Evolutionary conservation across 192 early-diverging fungal genomes (phyloP).

Genomic region (Podila epicladia): DNA sequence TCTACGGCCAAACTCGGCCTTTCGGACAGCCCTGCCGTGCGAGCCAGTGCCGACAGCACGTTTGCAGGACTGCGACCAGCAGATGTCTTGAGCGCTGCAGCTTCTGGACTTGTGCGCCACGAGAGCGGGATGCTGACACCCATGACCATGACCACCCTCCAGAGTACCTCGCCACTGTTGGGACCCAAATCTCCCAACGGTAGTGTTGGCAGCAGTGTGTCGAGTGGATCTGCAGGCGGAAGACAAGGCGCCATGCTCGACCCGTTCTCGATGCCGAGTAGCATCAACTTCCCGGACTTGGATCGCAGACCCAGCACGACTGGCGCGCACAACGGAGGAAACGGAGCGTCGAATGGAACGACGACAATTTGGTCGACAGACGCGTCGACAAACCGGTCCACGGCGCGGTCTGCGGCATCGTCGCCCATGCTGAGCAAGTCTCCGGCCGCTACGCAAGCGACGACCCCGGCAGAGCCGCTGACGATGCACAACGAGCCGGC

Average conservation of each 20-base stretch:
- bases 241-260: constrained; percentile 31
- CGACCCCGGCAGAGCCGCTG: neutral
- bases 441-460: neutral
- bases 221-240: neutral
- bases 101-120: neutral
- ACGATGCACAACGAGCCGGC: neutral
- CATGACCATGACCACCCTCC: constrained; percentile 30
- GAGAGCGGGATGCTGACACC: constrained; percentile 5
- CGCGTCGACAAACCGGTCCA: constrained; percentile 14
- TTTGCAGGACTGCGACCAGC: neutral
- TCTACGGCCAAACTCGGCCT: neutral
- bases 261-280: constrained; percentile 50
- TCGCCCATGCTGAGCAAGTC: constrained; percentile 3
- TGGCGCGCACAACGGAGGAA: neutral
- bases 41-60: neutral
- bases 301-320: constrained; percentile 6
- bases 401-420: constrained; percentile 6
- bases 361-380: constrained; percentile 35
- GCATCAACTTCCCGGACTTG: constrained; percentile 28
- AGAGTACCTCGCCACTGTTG: neutral
- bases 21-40: neutral
- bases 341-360: neutral
- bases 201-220: neutral
- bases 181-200: neutral
- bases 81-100: neutral